phyloP scores from a whole-genome alignment of 2,329 filamentous ascomycete genomes.

The Chrysoporthe deuterocubensis region DNA sequence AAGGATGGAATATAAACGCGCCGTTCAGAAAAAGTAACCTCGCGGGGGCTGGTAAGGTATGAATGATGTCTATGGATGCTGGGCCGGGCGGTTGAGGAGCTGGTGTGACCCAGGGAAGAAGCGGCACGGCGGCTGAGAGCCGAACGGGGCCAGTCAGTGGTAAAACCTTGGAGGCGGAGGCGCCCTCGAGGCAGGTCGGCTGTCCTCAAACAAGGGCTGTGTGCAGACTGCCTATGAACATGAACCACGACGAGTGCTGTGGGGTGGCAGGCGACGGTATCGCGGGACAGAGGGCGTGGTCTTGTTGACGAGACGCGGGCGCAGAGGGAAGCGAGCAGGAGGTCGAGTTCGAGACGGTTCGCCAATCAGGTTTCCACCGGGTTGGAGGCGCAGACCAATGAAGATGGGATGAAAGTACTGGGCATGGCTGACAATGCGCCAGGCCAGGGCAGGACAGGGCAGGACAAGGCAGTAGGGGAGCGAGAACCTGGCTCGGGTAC shows the following conservation, averaged over 20 bases:
- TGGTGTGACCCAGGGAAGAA: slow-evolving; percentile 11
- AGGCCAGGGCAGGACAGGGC: slow-evolving; percentile 8
- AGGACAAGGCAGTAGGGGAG: not conserved
- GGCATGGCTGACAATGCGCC: slow-evolving; percentile 25
- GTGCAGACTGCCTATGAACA: not conserved
- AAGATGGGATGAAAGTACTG: slow-evolving; percentile 15
- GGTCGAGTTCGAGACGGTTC: slow-evolving; percentile 15
- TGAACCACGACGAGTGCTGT: not conserved
- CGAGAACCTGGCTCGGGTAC: not conserved
- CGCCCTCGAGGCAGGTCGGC: not conserved
- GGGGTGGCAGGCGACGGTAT: slow-evolving; percentile 1
- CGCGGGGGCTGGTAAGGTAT: not conserved
- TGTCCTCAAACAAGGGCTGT: not conserved
- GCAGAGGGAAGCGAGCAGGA: slow-evolving; percentile 6
- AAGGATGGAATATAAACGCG: not conserved
- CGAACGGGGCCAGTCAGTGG: not conserved
- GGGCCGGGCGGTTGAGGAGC: slow-evolving; percentile 8
- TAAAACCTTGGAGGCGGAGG: not conserved
- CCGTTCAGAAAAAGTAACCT: not conserved
- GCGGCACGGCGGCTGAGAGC: not conserved
- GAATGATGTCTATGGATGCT: slow-evolving; percentile 2
- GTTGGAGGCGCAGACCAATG: slow-evolving; percentile 25
- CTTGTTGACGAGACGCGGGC: slow-evolving; percentile 8
- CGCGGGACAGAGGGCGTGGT: not conserved
- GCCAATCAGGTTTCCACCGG: slow-evolving; percentile 26